Evolutionary conservation across 768 basidiomycete genomes (phyloP), one percentile per base, ranked within the genome.

Genomic region (Amanita rubescens): DNA sequence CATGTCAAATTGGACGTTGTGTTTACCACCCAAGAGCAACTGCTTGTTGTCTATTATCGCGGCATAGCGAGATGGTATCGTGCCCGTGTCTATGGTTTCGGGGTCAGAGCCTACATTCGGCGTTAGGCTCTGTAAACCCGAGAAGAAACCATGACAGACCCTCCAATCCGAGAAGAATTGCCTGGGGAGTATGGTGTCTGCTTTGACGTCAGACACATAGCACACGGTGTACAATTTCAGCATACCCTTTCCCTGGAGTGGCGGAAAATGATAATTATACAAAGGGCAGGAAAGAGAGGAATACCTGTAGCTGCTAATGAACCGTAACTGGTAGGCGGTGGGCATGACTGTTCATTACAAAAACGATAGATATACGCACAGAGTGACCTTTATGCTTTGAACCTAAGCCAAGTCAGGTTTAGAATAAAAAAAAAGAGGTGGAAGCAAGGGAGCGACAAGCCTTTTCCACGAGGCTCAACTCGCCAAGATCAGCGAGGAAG

Each of bases 271-370:
- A 48, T 53, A 37, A 49, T 57, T 49, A 27, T 39, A 46, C 35
- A 22, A 49, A 53, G 32, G 43, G 15, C 27, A 49, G 5, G 30
- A 49, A 15, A 34, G 27, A 47, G 46, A 38, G 59, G 71, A 52
- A 49, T 48, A 84, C 86, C 93, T 61, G 95, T 97, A 6, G 95
- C 94, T 3, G 95, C 94, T 30, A 97, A 75, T 7, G 89, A 92
- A 25, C 94, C 94, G 67, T 95, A 94, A 48, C 89, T 91, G 54
- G n/a, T 52, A 32, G 45, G 38, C 14, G 38, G 5, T 48, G 45
- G 51, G 55, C 54, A 45, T 56, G 19, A n/a, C 39, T 44, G 9
- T 12, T 39, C 11, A n/a, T 9, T 15, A 22, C 25, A 14, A 52
- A 27, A 24, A 41, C 25, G 43, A 27, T 37, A 43, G 51, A 47